Evolutionary conservation across 2,329 filamentous ascomycete species (phyloP), one percentile per base, ranked within the genome.

Genomic region (Septoria linicola): DNA sequence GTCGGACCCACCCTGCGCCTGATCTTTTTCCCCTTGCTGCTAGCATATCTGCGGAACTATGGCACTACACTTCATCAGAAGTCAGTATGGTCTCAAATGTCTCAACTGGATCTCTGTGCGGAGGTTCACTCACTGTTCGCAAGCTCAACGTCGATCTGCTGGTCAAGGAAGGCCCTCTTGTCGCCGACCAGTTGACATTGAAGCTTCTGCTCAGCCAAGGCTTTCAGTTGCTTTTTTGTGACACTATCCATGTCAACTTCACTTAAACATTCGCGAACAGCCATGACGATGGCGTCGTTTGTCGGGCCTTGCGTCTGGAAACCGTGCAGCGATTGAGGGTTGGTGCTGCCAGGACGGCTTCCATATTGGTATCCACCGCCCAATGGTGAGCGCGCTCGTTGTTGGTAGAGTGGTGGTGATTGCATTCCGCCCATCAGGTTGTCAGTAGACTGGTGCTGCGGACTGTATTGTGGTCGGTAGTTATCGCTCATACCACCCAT

Each of bases 221-320:
- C 91, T 70, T 75, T 75, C 68, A 83, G 74, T 74, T 97, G 92
- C 76, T 99, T 99, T 83, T 97, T 99, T 5, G 93, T 99, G 41
- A 97, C 89, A n/a, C 81, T 92, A 69, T 99, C 93, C 35, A 99
- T 78, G 70, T 99, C 92, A 0, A 96, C 90, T 65, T 96, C 92
- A 13, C 79, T 74, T 56, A 99, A 76, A 62, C 93, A 93, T 43
- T 80, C 76, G 64, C 89, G 87, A 56, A 97, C 92, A 1, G 88
- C 87, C 55, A 95, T 88, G 14, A 89, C 79, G 59, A 99, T 96
- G 54, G 83, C 80, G 39, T 76, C 76, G 63, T 97, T 91, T 59
- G 87, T 88, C 0, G 89, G 88, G 0, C 88, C 89, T 19, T 75
- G 76, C 39, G 72, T 75, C 59, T 81, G 78, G 74, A 85, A 85